Conservation (phyloP, 2,329 filamentous ascomycete species). For the Berkeleyomyces basicola region DNA sequence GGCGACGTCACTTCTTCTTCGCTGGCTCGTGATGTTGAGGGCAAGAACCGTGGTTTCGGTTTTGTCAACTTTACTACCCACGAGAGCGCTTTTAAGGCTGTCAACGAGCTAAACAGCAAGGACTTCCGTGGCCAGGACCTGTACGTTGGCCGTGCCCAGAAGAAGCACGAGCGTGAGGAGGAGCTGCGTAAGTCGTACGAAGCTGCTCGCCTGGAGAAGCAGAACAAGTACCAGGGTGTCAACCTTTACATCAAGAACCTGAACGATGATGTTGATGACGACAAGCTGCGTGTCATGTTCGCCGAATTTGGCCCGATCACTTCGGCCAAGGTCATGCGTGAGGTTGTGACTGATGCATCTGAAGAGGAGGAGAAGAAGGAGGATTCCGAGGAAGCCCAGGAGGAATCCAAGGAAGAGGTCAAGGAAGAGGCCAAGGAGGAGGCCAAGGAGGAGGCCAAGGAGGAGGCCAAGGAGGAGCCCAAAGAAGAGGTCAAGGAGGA, state of each 20-base stretch:
- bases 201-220: constrained; percentile 92
- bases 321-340: constrained; percentile 98
- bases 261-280: constrained; percentile 90
- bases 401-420: constrained; percentile 31
- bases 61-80: constrained; percentile 94
- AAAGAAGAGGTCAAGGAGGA: constrained; percentile 26
- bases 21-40: constrained; percentile 72
- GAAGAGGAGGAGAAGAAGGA: constrained; percentile 36
- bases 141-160: constrained; percentile 95
- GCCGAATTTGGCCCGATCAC: constrained; percentile 85
- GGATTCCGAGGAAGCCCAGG: constrained; percentile 32
- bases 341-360: constrained; percentile 43
- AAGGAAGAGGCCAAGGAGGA: constrained; percentile 27
- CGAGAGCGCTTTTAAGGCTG: constrained; percentile 68
- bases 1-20: constrained; percentile 93
- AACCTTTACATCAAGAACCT: constrained; percentile 99
- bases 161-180: constrained; percentile 99
- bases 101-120: constrained; percentile 80
- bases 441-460: constrained; percentile 33
- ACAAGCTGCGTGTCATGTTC: constrained; percentile 92
- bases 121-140: constrained; percentile 91
- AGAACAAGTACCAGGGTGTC: constrained; percentile 97
- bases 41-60: constrained; percentile 88
- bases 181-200: constrained; percentile 98
- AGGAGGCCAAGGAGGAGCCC: constrained; percentile 36